Conservation (phyloP, 352 stramenopile genomes). For the Phytophthora pinifolia region DNA sequence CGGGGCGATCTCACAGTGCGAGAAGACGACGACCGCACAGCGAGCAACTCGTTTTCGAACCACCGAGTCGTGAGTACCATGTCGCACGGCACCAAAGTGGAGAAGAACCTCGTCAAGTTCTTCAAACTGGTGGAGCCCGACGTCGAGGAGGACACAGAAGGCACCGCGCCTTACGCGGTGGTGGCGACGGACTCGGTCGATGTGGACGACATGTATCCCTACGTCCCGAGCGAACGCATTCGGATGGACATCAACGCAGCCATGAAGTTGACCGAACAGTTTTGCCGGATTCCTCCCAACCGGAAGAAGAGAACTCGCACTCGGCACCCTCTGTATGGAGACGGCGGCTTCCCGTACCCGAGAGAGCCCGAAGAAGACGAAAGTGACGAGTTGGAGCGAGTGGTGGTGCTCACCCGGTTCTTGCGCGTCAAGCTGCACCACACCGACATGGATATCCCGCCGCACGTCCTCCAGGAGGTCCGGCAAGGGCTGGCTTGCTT, state of each 20-base stretch:
- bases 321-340: no score
- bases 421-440: constrained; percentile 30
- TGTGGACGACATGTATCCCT: no score
- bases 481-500: constrained; percentile 33
- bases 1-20: constrained; percentile 55
- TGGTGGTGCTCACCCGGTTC: constrained; percentile 37
- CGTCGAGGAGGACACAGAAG: no score
- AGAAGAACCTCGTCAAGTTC: constrained; percentile 54
- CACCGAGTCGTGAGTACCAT: constrained; percentile 50
- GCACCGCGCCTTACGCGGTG: no score
- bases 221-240: no score
- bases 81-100: constrained; percentile 39
- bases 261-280: no score
- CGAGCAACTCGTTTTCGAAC: constrained; percentile 48
- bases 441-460: constrained; percentile 33
- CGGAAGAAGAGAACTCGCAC: no score
- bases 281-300: no score
- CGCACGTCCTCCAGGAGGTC: constrained; percentile 35
- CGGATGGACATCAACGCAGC: no score
- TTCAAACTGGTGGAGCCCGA: no score
- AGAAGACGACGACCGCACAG: constrained; percentile 54
- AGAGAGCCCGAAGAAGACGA: constrained; percentile 17
- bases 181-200: no score
- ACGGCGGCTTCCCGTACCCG: constrained; percentile 19
- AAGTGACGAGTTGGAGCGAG: constrained; percentile 22